A percentile compares a stretch with the other conserved stretches of the same genome.
Conservation (phyloP, 345 rosid genomes). For the Lagerstroemia speciosa region DNA sequence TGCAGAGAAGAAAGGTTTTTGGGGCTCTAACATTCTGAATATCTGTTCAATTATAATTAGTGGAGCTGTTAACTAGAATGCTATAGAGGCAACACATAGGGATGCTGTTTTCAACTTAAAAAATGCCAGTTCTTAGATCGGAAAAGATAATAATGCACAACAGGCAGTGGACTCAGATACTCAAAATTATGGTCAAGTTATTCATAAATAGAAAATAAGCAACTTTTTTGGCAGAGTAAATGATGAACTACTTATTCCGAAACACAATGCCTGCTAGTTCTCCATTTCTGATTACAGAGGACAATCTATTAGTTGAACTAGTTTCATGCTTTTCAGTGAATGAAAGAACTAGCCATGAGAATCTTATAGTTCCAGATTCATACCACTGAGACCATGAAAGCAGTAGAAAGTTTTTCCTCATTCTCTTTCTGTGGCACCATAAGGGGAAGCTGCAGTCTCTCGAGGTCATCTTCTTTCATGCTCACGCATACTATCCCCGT, state of each 20-base stretch:
- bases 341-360: not conserved
- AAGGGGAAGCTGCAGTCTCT: conserved; percentile 78
- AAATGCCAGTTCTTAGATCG: not conserved
- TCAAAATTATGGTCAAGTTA: not conserved
- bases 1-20: not conserved
- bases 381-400: conserved; percentile 89
- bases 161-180: not conserved
- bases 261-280: not conserved
- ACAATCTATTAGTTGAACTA: not conserved
- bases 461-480: conserved; percentile 70
- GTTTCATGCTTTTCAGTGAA: not conserved
- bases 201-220: not conserved
- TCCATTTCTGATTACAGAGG: not conserved
- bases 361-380: conserved; percentile 7
- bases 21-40: not conserved
- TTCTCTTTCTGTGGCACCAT: conserved; percentile 79
- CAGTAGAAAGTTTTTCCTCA: conserved; percentile 71
- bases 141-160: not conserved
- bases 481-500: conserved; percentile 93
- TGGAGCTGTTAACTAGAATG: not conserved
- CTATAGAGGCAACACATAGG: not conserved
- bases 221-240: not conserved
- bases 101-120: not conserved
- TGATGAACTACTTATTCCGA: not conserved
- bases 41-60: not conserved